Evolutionary conservation across 2,329 filamentous ascomycete species (phyloP), one percentile per base, ranked within the genome.

Genomic region (Alternaria novae-zelandiae): DNA sequence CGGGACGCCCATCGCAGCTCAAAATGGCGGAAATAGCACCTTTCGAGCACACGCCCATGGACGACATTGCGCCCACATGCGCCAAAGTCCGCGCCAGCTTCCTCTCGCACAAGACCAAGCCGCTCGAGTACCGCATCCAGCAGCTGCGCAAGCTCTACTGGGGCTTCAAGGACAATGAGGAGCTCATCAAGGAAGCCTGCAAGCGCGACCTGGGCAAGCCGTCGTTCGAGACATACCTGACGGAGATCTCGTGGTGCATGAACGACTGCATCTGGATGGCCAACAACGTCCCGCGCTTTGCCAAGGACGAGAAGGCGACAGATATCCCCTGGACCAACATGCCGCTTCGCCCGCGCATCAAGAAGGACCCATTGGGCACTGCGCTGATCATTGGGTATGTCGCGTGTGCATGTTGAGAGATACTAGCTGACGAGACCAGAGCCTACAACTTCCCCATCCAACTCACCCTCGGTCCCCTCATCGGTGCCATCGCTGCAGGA

Each of bases 121-220:
- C 92, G 58, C 78, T 97, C 64, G 87, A 92, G 74, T 98, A 91
- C 83, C 90, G 96, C 67, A 85, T 94, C 67, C 86, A 88, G 58
- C 96, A 98, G 85, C 88, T 99, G 65, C 91, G 94, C 72, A 95
- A 94, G 86, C 89, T 98, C 60, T 98, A 97, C 85, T 98, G 96
- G 96, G 94, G 88, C 8, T 80, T 97, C 70, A 89, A 89, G 69
- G 95, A 98, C 84, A 90, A 92, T 78, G 86, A 89, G 60, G 84
- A 88, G 49, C 87, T 90, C 71, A 86, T 98, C 65, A 78, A 88
- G 69, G 91, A 93, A 78, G 93, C 95, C 21, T 87, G 93, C 77
- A 86, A 87, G 77, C 85, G 87, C 71, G 96, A 99, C 77, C 83
- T 98, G 68, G 87, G 88, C 78, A 97, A 97, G 84, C 87, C 90